phyloP scores from a whole-genome alignment of 495 filamentous ascomycete genomes.

The Halenospora varia region DNA sequence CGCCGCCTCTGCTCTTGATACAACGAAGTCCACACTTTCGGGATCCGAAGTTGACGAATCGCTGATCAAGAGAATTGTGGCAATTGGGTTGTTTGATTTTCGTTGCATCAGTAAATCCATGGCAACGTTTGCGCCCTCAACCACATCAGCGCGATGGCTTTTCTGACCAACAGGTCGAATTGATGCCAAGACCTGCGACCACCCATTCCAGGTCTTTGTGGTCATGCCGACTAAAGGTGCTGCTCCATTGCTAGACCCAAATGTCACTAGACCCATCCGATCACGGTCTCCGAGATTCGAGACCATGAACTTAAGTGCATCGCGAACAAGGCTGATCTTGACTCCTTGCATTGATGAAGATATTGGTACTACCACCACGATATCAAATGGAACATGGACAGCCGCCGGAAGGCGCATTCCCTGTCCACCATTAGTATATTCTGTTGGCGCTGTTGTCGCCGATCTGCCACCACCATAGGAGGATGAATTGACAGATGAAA shows the following conservation, averaged over 20 bases:
- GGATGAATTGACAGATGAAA: constrained; percentile 78
- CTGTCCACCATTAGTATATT: constrained; percentile 67
- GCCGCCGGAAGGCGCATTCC: constrained; percentile 52
- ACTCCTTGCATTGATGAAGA: constrained; percentile 99
- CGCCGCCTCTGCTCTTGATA: constrained; percentile 94
- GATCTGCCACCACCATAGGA: constrained; percentile 82
- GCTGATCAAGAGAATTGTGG: constrained; percentile 95
- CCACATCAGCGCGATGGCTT: constrained; percentile 92
- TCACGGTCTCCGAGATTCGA: constrained; percentile 88
- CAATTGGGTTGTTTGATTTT: constrained; percentile 92
- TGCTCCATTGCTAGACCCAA: constrained; percentile 90
- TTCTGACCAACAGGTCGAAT: constrained; percentile 95
- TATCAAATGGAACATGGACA: constrained; percentile 88
- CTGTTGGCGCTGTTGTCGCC: constrained; percentile 71
- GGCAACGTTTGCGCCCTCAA: constrained; percentile 96
- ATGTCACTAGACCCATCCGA: constrained; percentile 95
- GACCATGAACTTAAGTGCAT: constrained; percentile 90
- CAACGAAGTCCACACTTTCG: constrained; percentile 96
- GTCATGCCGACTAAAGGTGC: constrained; percentile 98
- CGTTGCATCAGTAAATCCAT: constrained; percentile 99
- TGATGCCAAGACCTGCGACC: constrained; percentile 80
- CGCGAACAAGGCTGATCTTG: constrained; percentile 94
- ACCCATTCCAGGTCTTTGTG: constrained; percentile 87
- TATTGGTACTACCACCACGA: constrained; percentile 95
- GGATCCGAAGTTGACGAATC: constrained; percentile 97